These are phyloP conservation scores for Mycogone perniciosa DNA, from an alignment of 2,329 filamentous ascomycete species.

Conservation along the genomic window DNA sequence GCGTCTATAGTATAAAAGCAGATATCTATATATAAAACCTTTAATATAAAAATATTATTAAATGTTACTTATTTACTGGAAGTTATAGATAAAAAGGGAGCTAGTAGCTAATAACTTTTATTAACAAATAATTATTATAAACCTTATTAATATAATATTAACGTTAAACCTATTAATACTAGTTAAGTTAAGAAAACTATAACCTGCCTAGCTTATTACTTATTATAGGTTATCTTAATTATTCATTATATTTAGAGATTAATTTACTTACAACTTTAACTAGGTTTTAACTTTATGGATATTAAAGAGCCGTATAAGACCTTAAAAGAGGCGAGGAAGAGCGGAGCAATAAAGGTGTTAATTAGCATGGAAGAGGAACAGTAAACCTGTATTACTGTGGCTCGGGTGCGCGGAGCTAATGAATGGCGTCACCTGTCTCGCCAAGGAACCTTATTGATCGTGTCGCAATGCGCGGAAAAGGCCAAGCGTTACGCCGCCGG, in stretches of 20 bases:
- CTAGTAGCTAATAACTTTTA: not conserved
- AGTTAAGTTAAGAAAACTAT: constrained; percentile 34
- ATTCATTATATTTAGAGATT: not conserved
- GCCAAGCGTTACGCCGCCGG: no score
- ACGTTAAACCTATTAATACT: constrained; percentile 44
- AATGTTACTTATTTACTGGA: constrained; percentile 16
- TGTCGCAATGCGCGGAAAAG: no score
- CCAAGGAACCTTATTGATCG: no score
- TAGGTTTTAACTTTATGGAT: constrained; percentile 37
- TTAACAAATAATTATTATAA: constrained; percentile 36
- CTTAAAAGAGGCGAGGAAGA: constrained; percentile 34
- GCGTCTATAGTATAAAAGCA: constrained; percentile 49
- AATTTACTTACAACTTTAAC: constrained; percentile 4
- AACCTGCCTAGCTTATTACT: constrained; percentile 39
- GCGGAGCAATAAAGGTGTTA: constrained; percentile 38
- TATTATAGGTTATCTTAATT: constrained; percentile 30
- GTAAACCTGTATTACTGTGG: no score
- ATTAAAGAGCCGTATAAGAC: constrained; percentile 38
- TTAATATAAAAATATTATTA: constrained; percentile 49
- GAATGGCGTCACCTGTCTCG: no score
- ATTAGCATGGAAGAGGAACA: constrained; percentile 24
- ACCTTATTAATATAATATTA: constrained; percentile 40
- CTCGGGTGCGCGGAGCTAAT: no score
- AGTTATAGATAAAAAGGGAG: not conserved
- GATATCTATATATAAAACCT: constrained; percentile 46